Evolutionary conservation across 108 stramenopile genomes (phyloP).

Genomic region (Nannochloropsis oceanica): DNA sequence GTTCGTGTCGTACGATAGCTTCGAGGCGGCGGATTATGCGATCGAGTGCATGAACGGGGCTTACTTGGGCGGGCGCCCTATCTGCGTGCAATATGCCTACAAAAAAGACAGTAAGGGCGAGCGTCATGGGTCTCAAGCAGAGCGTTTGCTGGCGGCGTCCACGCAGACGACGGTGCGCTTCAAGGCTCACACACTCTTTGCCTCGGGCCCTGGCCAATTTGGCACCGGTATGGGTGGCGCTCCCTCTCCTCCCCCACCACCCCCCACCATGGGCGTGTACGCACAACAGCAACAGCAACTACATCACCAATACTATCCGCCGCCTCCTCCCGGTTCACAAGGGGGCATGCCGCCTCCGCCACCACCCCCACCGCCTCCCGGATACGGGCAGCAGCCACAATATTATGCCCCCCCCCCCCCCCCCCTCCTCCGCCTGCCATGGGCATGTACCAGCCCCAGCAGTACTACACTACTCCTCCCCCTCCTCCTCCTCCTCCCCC

Average conservation of each 20-base stretch:
- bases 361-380: background rate
- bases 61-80: slow-evolving; percentile 83
- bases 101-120: slow-evolving; percentile 77
- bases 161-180: slow-evolving; percentile 14
- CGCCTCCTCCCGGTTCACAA: background rate
- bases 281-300: background rate
- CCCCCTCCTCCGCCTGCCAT: background rate
- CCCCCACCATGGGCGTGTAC: background rate
- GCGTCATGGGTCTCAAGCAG: slow-evolving; percentile 89
- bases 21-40: slow-evolving; percentile 85
- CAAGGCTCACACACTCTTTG: slow-evolving; percentile 22
- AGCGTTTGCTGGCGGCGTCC: slow-evolving; percentile 81
- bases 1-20: slow-evolving; percentile 78
- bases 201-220: slow-evolving; percentile 7
- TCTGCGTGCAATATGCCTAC: slow-evolving; percentile 90
- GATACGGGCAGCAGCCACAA: background rate
- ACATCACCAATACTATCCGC: background rate
- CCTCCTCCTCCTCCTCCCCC: background rate
- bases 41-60: slow-evolving; percentile 98
- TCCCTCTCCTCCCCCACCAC: background rate
- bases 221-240: background rate
- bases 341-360: background rate
- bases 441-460: background rate
- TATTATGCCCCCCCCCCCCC: background rate
- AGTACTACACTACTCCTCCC: background rate